Evolutionary conservation across 1,139 yeast genomes (phyloP).

Genomic region (Yamadazyma atlantica): DNA sequence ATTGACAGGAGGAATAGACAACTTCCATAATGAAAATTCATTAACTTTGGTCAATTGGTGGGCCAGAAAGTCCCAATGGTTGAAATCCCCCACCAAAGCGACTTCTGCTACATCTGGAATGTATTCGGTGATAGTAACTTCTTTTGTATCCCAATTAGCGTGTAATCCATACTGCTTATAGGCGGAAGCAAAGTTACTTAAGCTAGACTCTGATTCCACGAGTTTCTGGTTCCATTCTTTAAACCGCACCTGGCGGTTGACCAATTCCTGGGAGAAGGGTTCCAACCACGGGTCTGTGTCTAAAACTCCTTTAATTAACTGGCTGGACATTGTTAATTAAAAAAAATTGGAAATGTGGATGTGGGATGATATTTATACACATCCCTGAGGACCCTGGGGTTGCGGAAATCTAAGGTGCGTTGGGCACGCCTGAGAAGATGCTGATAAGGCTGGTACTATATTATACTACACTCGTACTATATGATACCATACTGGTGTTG

Average conservation of each 20-base stretch:
- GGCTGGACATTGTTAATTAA: background rate
- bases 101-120: constrained; percentile 84
- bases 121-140: constrained; percentile 73
- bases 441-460: too few species aligned
- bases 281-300: constrained; percentile 84
- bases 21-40: constrained; percentile 68
- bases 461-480: too few species aligned
- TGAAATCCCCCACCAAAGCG: constrained; percentile 85
- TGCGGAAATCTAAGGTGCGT: too few species aligned
- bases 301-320: constrained; percentile 54
- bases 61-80: constrained; percentile 67
- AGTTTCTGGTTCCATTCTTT: constrained; percentile 45
- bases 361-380: too few species aligned
- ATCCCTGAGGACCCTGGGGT: too few species aligned
- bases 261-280: constrained; percentile 64
- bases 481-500: too few species aligned
- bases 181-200: constrained; percentile 52
- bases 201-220: constrained; percentile 45
- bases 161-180: constrained; percentile 79
- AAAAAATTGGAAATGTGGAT: too few species aligned
- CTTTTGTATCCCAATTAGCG: constrained; percentile 49
- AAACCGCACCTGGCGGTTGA: constrained; percentile 51
- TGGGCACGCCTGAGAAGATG: too few species aligned
- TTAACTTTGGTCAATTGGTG: constrained; percentile 55
- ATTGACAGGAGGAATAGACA: constrained; percentile 52